These are phyloP conservation scores for Cryphonectria carpinicola DNA, from an alignment of 2,329 filamentous ascomycete species.

Conservation along the genomic window DNA sequence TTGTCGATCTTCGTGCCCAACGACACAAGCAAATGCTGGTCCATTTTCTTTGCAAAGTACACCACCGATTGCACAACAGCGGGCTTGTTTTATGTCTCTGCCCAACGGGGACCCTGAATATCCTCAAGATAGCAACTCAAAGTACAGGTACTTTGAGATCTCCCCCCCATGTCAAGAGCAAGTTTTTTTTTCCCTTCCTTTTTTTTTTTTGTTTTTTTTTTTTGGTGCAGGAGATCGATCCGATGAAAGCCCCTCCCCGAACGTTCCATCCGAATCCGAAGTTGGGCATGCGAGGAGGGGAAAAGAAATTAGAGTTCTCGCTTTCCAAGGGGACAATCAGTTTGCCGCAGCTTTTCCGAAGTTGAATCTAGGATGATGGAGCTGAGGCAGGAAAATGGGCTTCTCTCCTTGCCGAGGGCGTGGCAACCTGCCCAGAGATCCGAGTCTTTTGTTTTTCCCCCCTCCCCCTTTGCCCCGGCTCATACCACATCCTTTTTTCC, in stretches of 20 bases:
- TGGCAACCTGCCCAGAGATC: neutral
- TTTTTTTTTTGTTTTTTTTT: neutral
- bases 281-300: neutral
- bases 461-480: neutral
- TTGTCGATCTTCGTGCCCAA: constrained; percentile 29
- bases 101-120: neutral
- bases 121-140: neutral
- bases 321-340: neutral
- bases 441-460: neutral
- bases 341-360: neutral
- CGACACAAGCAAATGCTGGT: neutral
- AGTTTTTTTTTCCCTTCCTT: neutral
- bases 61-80: neutral
- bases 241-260: neutral
- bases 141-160: neutral
- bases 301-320: neutral
- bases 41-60: neutral
- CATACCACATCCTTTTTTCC: neutral
- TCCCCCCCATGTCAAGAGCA: neutral
- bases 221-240: neutral
- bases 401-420: neutral
- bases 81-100: neutral
- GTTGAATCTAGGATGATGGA: neutral
- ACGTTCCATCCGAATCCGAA: neutral
- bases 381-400: neutral